Evolutionary conservation across 371 early-diverging fungal genomes (phyloP), one percentile per base, ranked within the genome.

Genomic region (Mucor plumbeus): DNA sequence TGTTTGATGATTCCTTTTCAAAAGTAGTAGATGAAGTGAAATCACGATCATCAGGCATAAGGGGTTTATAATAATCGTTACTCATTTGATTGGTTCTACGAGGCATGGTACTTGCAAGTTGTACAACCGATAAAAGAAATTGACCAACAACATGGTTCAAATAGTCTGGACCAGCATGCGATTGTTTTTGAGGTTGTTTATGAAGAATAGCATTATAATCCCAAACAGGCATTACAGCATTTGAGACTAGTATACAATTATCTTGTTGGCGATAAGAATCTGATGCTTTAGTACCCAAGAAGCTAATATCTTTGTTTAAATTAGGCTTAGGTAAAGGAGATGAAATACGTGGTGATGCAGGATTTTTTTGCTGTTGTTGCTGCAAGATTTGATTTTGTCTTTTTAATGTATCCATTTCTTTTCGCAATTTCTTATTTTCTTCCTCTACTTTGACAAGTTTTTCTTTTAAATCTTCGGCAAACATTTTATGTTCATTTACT

Each of bases 401-500:
- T 55, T 76, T 73, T 14, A 84, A 48, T 0, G 64, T 47, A 68
- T 85, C 84, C 41, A 90, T 72, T 66, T 90, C 88, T 43, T 73
- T 80, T 59, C 84, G 83, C 58, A 90, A 65, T 36, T 79, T 76
- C 64, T 72, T 74, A 73, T 90, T 90, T 61, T 91, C 89, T 59
- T 86, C 82, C 62, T 86, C 80, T 10, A 84, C 78, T 38, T 65
- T 64, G 11, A 57, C 64, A 19, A 90, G 72, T 41, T 79, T 79
- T 21, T 83, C 69, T 59, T 77, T 70, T 41, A 90, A 71, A 13
- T 71, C 67, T 53, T 88, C 82, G 11, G 81, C 84, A 47, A 86
- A 85, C 39, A 81, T 79, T 68, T 91, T 86, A 64, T 91, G 87
- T 48, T 88, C 81, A 63, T 87, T 80, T 17, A 92, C 90, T 75